Evolutionary conservation across 176 grass and related monocot species (phyloP), one percentile per base, ranked within the genome.

Genomic region (Tillandsia fasciculata): DNA sequence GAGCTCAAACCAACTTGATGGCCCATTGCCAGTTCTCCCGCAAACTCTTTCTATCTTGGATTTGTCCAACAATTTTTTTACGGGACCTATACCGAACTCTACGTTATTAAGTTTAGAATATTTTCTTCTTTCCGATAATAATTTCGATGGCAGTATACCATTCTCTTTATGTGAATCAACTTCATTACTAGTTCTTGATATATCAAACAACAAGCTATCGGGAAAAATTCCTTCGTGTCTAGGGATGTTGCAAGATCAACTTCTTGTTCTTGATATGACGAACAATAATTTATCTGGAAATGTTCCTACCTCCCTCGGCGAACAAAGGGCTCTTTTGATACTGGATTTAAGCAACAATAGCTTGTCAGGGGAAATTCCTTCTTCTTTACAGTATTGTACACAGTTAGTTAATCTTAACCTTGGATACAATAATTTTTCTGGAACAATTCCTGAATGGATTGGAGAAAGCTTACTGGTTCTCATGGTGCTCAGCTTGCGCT

Each of bases 1-100:
- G 12, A 57, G 51, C n/a, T 76, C 63, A 3, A 91, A 87, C 71
- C 73, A 74, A 69, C 12, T 91, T 27, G 12, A 59, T 29, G 79
- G 79, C 12, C 64, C 26, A 14, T 56, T 76, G 42, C 66, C 79
- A 24, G 29, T 3, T 13, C 17, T 82, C 18, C 66, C 79, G 2
- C 26, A 48, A 11, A 26, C 6, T 52, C 42, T 82, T 22, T 8
- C 2, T 8, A 6, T 65, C 14, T 61, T 82, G 48, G 72, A 82
- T 61, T 59, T 82, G 7, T 82, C 72, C 0, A 11, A 64, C 17
- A 82, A 82, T 71, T 56, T 65, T 51, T 70, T 82, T 50, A 65
- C 54, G 3, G 72, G 66, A 17, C 28, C 72, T 14, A 51, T 74
- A 8, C 12, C 4, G 4, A 42, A 17, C 3, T 11, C 24, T 11